A percentile compares a stretch with the other conserved stretches of the same genome.
These are phyloP conservation scores for Capsella bursapastoris DNA, from an alignment of 345 rosid genomes.

Conservation along the genomic window DNA sequence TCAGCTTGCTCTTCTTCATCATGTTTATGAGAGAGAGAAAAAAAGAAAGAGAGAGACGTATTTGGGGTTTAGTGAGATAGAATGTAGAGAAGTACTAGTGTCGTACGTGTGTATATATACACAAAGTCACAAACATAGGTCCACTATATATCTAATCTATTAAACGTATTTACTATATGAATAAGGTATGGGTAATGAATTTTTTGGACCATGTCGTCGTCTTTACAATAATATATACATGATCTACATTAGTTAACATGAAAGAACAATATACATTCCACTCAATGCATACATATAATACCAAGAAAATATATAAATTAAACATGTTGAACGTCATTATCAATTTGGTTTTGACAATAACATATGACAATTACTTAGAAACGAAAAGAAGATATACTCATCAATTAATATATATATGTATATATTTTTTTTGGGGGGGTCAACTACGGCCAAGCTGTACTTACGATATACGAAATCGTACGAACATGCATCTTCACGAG, in stretches of 20 bases:
- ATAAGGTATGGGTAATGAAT: slow-evolving; percentile 23
- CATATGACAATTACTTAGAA: background rate
- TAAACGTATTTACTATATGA: slow-evolving; percentile 10
- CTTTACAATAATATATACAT: slow-evolving; percentile 23
- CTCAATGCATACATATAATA: background rate
- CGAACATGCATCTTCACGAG: slow-evolving; percentile 25
- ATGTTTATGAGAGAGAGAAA: slow-evolving; percentile 1
- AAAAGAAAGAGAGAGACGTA: slow-evolving; percentile 22
- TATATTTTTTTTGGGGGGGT: background rate
- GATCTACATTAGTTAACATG: slow-evolving; percentile 10
- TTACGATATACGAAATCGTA: slow-evolving; percentile 39
- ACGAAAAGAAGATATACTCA: background rate
- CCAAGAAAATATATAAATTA: background rate
- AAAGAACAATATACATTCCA: background rate
- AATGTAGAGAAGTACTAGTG: slow-evolving; percentile 36
- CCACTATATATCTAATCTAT: slow-evolving; percentile 18
- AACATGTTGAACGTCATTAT: background rate
- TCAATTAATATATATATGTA: background rate
- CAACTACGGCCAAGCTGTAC: slow-evolving; percentile 32
- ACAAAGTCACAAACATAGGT: slow-evolving; percentile 31
- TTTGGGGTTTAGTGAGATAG: slow-evolving; percentile 26
- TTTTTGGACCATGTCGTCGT: slow-evolving; percentile 38
- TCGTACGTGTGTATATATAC: slow-evolving; percentile 38
- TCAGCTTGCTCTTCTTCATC: slow-evolving; percentile 39
- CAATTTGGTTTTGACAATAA: background rate